Evolutionary conservation across 75 land plant genomes (phyloP).

Genomic region (Adiantum capillusveneris): DNA sequence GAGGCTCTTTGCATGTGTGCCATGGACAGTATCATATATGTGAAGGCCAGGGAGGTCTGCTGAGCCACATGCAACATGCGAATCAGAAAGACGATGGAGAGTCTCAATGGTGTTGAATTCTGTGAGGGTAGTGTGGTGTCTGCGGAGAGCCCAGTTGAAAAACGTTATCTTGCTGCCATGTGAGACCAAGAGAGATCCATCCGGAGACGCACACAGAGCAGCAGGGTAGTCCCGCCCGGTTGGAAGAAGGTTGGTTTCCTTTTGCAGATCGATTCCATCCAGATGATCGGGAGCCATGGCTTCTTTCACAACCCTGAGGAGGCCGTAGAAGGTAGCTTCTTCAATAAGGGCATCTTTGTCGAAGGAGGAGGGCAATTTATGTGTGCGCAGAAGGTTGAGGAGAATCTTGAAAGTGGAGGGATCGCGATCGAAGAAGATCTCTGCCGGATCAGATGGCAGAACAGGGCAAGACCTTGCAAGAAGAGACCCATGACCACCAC

Average conservation of each 20-base stretch:
- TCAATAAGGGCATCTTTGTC: slow-evolving; percentile 48
- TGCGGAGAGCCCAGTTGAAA: slow-evolving; percentile 65
- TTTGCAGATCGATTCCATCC: slow-evolving; percentile 56
- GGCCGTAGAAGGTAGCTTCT: slow-evolving; percentile 70
- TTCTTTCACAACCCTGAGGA: slow-evolving; percentile 30
- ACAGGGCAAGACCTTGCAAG: slow-evolving; percentile 31
- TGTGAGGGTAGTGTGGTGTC: slow-evolving; percentile 50
- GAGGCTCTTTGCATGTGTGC: slow-evolving; percentile 33
- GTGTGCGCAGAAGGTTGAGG: slow-evolving; percentile 69
- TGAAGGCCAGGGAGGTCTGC: slow-evolving; percentile 56
- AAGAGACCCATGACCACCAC: slow-evolving; percentile 57
- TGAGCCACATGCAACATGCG: slow-evolving; percentile 58
- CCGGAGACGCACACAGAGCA: slow-evolving; percentile 33
- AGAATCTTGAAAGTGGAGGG: slow-evolving; percentile 65
- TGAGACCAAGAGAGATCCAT: slow-evolving; percentile 64
- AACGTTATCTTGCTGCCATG: slow-evolving; percentile 78
- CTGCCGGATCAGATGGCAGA: slow-evolving; percentile 3
- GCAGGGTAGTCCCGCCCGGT: slow-evolving; percentile 44
- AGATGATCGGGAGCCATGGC: slow-evolving; percentile 52
- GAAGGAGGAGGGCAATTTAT: slow-evolving; percentile 37
- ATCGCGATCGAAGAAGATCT: slow-evolving; percentile 79
- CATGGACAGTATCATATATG: slow-evolving; percentile 43
- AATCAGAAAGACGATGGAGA: slow-evolving; percentile 31
- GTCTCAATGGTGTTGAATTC: slow-evolving; percentile 58
- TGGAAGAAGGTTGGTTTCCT: slow-evolving; percentile 37